Evolutionary conservation across 75 land plant species (phyloP), one percentile per base, ranked within the genome.

Genomic region (Adiantum capillusveneris): DNA sequence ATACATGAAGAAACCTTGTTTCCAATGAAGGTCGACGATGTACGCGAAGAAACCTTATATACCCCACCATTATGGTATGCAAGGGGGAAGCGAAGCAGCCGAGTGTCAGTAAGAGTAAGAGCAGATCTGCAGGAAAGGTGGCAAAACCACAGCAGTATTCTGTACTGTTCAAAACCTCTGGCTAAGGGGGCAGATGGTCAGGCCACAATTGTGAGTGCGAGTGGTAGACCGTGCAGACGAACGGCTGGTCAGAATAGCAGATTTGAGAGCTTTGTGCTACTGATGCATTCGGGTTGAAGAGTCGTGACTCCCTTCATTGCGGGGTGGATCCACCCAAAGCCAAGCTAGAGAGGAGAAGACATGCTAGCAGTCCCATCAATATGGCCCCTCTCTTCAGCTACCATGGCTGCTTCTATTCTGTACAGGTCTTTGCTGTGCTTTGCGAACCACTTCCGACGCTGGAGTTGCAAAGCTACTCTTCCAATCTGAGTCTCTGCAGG

Each of bases 191-290:
- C 28, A 1, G 58, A 51, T 34, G 64, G 51, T 56, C 41, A 45
- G 12, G 52, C 46, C 64, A 60, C 51, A 12, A 26, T 60, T 29
- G 46, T 50, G 61, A 58, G 55, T 27, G 31, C 68, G 16, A 80
- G 65, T 59, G 78, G 63, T 24, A 67, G 72, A 61, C 85, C 83
- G 46, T 75, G 79, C 42, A 58, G 76, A 59, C 78, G 85, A 39
- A 80, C 76, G 11, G 84, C 85, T 59, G 84, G 70, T 54, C 84
- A 66, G 22, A 83, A 81, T 41, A 80, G 81, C 28, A 76, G 72
- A 25, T 81, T 81, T 54, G 77, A 69, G 31, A 73, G 68, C 57
- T 74, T 79, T 60, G 70, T 72, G 50, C 48, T 72, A 56, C 58
- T 72, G 22, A 72, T 69, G 72, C 66, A 65, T 13, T 69, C 72